Conservation (phyloP, 2,329 filamentous ascomycete species). For the Cladosporium sphaerospermum region DNA sequence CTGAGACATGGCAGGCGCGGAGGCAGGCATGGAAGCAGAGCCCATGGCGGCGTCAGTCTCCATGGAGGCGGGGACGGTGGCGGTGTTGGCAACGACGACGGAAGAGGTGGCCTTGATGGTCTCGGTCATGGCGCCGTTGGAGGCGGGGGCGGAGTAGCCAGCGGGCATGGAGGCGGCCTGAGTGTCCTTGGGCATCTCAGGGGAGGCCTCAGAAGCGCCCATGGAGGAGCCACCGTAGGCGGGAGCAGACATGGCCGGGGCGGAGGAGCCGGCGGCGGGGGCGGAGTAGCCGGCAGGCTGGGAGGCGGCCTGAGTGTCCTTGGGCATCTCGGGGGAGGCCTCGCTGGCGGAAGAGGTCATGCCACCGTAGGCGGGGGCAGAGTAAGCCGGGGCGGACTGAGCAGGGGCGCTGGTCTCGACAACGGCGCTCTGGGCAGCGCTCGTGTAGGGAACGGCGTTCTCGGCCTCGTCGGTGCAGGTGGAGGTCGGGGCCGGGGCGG, state of each 20-base stretch:
- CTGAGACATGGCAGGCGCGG: too few species aligned
- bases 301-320: too few species aligned
- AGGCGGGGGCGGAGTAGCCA: not conserved
- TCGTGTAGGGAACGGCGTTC: conserved; percentile 5
- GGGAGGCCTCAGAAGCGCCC: not conserved
- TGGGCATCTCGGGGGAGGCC: conserved; percentile 1
- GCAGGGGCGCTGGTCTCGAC: conserved; percentile 1
- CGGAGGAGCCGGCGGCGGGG: not conserved
- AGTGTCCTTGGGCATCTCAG: conserved; percentile 10
- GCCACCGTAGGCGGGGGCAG: not conserved
- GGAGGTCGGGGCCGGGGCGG: conserved; percentile 2
- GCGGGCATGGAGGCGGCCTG: conserved; percentile 11
- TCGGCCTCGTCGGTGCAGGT: conserved; percentile 9
- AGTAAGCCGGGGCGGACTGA: not conserved
- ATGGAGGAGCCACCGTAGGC: not conserved
- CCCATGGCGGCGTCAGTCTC: not conserved
- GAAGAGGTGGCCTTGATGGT: not conserved
- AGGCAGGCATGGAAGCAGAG: not conserved
- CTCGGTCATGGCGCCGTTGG: not conserved
- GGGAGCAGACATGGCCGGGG: not conserved
- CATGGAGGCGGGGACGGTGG: not conserved
- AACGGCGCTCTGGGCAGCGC: not conserved
- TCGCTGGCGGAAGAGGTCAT: not conserved
- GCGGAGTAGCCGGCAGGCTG: not conserved
- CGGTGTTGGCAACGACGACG: not conserved